These are phyloP conservation scores for Solanum stenotomum DNA, from an alignment of 257 asterid genomes.

Conservation along the genomic window DNA sequence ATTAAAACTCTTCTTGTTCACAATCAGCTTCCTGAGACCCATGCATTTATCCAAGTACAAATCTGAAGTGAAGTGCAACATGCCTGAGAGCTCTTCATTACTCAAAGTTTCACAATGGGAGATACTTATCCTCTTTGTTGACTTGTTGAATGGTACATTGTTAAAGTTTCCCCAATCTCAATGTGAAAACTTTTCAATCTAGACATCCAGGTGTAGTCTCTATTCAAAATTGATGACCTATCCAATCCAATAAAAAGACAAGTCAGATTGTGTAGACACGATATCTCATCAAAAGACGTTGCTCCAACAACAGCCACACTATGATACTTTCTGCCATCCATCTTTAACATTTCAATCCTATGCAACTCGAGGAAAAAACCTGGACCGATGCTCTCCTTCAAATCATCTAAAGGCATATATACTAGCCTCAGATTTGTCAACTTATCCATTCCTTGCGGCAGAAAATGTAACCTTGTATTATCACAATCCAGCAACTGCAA, in stretches of 20 bases:
- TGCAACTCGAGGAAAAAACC: background rate
- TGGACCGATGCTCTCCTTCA: background rate
- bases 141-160: no score
- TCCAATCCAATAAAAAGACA: no score
- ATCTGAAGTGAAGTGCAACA: no score
- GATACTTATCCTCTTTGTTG: no score
- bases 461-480: background rate
- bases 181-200: no score
- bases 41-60: background rate
- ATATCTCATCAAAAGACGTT: background rate
- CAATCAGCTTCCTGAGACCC: background rate
- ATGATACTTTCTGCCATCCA: no score
- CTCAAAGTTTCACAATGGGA: no score
- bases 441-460: slow-evolving; percentile 2
- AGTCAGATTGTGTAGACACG: background rate
- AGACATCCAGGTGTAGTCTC: no score
- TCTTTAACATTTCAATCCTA: slow-evolving; percentile 2
- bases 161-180: no score
- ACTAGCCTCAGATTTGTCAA: background rate
- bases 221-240: no score
- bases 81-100: no score
- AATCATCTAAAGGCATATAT: background rate
- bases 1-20: no score
- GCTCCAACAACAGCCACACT: background rate
- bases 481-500: slow-evolving; percentile 8